Evolutionary conservation across 768 basidiomycete species (phyloP).

Genomic region (Chlorophyllum brunneum): DNA sequence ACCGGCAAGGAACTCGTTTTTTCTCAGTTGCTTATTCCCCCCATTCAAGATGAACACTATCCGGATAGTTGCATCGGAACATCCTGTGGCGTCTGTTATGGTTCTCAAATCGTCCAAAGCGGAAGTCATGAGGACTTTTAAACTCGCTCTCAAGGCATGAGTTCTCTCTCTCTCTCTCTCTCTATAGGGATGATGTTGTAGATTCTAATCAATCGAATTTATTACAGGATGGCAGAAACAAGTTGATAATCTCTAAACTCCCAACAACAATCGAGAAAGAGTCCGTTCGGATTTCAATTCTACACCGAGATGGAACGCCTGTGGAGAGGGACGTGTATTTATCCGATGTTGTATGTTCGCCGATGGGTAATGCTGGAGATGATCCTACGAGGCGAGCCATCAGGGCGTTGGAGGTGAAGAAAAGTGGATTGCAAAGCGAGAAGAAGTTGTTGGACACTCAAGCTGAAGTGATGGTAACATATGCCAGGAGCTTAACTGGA

Average conservation of each 20-base stretch:
- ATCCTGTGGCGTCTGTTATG: conserved; percentile 50
- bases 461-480: conserved; percentile 36
- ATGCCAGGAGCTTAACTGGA: conserved; percentile 41
- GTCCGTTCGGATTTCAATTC: conserved; percentile 49
- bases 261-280: conserved; percentile 47
- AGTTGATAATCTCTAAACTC: conserved; percentile 44
- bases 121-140: conserved; percentile 50
- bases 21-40: not conserved
- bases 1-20: not conserved
- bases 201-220: not conserved
- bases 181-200: no score
- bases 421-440: conserved; percentile 32
- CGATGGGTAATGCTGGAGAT: conserved; percentile 15
- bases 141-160: conserved; percentile 44
- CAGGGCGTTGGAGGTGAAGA: conserved; percentile 32
- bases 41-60: not conserved
- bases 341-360: conserved; percentile 51
- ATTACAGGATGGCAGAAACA: conserved; percentile 47
- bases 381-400: conserved; percentile 27
- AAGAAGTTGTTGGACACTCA: conserved; percentile 37
- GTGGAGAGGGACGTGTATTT: conserved; percentile 25
- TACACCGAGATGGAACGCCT: conserved; percentile 31
- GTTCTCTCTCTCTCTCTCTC: not conserved
- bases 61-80: conserved; percentile 28
- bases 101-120: conserved; percentile 55